Base-by-base conservation (phyloP, 495 filamentous ascomycete genomes). In the Annulohypoxylon bovei region DNA sequence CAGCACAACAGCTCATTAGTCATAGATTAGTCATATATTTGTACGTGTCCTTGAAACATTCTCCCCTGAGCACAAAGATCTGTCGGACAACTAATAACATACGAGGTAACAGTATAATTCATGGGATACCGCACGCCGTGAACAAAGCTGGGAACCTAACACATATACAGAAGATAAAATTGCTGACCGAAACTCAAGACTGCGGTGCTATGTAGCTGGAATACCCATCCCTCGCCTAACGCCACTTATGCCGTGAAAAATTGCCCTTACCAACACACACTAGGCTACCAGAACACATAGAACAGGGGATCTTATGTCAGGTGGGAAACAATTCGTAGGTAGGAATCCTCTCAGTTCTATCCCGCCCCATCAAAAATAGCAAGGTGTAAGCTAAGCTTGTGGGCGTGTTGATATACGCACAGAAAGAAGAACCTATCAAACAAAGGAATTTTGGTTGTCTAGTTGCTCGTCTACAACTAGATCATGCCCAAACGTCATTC, bases 401-500 rank as follows among this genome's bases (percentile, higher is more conserved):
- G 40, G 28, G 33, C 35, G n/a, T 27, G 28, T 14, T 11, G 20
- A 6, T 58, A 65, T 28, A 22, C 22, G 40, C 40, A 40, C 27
- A 40, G 20, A 40, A 50, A 50, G 8, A 39, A 23, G 14, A 56
- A 39, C 53, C 33, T 39, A 56, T 39, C 8, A 39, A 32, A 56
- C 32, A 56, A 37, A 56, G 12, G 25, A 4, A 6, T 27, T 27
- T 23, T 39, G n/a, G 52, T 33, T 25, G 30, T 33, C 33, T 39
- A 22, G 18, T 25, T 20, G 53, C 53, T 37, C 18, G 18, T 37
- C 6, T 27, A 39, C 14, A 18, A 39, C 32, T 56, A 37, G 46
- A 50, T 23, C 46, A 27, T 50, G 23, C 22, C 46, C 22, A 28
- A 56, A 56, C 18, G 53, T 35, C 8, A 56, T n/a, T 56, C 53